Conservation (phyloP, 1,284 basidiomycete species). For the Naganishia sp. region DNA sequence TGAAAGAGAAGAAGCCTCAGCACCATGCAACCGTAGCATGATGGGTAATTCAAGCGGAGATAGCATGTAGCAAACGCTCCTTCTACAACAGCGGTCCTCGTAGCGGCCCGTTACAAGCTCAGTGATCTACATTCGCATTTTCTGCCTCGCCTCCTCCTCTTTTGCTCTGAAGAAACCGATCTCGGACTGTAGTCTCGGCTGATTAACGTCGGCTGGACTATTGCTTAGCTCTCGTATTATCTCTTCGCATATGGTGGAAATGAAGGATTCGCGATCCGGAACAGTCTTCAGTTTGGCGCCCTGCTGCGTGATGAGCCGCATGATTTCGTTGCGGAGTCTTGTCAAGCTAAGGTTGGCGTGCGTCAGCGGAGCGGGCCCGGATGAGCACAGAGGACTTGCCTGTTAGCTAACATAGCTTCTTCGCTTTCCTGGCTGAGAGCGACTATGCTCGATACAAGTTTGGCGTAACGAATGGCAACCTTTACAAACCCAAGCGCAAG, state of each 20-base stretch:
- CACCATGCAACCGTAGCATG: not conserved
- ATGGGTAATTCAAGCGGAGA: not conserved
- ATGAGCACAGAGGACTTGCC: not conserved
- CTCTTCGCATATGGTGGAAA: constrained; percentile 71
- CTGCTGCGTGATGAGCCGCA: constrained; percentile 73
- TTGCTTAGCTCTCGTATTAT: constrained; percentile 72
- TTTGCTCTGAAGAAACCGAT: constrained; percentile 63
- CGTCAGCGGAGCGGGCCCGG: not conserved
- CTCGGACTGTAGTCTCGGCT: constrained; percentile 63
- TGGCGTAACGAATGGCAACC: constrained; percentile 68
- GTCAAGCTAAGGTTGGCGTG: constrained; percentile 62
- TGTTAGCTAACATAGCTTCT: constrained; percentile 68
- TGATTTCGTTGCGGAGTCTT: constrained; percentile 82
- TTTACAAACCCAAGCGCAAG: constrained; percentile 29
- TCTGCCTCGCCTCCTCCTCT: constrained; percentile 61
- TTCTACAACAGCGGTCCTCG: no score
- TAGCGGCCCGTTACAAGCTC: no score
- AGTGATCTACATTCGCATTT: constrained; percentile 45
- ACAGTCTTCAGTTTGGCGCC: constrained; percentile 63
- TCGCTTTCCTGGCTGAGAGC: constrained; percentile 76
- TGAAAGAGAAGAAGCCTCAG: constrained; percentile 46
- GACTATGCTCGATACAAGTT: constrained; percentile 76
- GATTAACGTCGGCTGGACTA: constrained; percentile 57
- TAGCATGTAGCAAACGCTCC: not conserved
- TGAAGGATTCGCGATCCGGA: constrained; percentile 65